Evolutionary conservation across 257 asterid genomes (phyloP), one percentile per base, ranked within the genome.

Genomic region (Solanum raphanifolium): DNA sequence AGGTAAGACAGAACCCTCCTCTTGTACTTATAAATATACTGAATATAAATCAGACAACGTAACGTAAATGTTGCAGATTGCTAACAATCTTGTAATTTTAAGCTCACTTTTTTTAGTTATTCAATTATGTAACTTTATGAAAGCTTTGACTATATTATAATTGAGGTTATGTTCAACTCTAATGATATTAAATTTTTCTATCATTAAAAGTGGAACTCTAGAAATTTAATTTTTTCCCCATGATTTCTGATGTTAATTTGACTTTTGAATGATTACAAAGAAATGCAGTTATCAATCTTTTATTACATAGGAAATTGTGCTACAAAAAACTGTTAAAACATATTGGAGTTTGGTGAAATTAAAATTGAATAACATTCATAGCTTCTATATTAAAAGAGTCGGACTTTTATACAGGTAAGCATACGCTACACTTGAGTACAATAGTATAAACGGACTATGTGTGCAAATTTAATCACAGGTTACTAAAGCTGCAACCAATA

Each of bases 1-100:
- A 36, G 39, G 7, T 36, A 36, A 36, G 39, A 36, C 39, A 1
- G 9, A 36, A 36, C 39, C 39, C 39, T 36, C 8, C 39, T 36
- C 8, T 36, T 36, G 39, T 93, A 52, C 98, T 91, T 91, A 36
- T 36, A 36, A 7, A 36, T 36, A 36, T 38, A 38, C 9, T 36
- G 34, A 43, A 43, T 43, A 11, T 43, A 43, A 43, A 43, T 43
- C 16, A 43, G 12, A 43, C 52, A 43, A 20, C 13, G 13, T 39
- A 39, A 39, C 0, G 46, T 52, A 52, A 52, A 52, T 52, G 21
- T 52, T 20, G 66, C 4, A 16, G 62, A 52, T 52, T 52, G 62
- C 23, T 52, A 52, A 16, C 23, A 52, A 52, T 52, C 34, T 32
- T 18, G 62, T 6, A 4, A 52, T 52, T 52, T 5, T 52, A 52